Evolutionary conservation across 208 protist species (phyloP).

Genomic region (Leptomonas seymouri): DNA sequence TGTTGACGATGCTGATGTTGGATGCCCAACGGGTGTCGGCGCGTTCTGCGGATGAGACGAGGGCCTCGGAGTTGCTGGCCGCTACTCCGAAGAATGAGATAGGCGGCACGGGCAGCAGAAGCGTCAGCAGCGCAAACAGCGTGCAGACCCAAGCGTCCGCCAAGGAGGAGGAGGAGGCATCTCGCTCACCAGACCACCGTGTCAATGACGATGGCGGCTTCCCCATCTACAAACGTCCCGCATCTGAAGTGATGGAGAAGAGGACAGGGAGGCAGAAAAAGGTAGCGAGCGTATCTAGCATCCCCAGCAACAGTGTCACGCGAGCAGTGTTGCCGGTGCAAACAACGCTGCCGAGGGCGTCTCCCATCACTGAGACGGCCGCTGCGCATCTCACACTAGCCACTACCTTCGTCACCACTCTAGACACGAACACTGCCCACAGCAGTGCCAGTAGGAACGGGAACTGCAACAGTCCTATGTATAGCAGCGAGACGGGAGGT

Average conservation of each 20-base stretch:
- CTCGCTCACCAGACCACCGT: constrained; percentile 1
- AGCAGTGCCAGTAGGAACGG: neutral
- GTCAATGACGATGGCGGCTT: constrained; percentile 1
- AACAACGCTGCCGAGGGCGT: neutral
- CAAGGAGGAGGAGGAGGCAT: constrained; percentile 4
- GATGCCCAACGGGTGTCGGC: constrained; percentile 2
- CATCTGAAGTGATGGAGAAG: neutral
- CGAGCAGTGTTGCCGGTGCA: neutral
- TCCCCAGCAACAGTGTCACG: constrained; percentile 7
- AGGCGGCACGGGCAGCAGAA: neutral
- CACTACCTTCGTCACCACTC: neutral
- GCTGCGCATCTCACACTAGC: neutral
- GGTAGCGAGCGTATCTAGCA: neutral
- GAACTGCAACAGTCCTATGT: neutral
- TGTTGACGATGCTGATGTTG: constrained; percentile 13
- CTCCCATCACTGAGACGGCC: neutral
- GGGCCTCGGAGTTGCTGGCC: neutral
- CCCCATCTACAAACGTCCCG: neutral
- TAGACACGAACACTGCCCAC: constrained; percentile 5
- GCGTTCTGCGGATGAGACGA: neutral
- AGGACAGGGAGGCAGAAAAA: neutral
- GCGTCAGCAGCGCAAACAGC: neutral
- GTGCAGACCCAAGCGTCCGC: neutral
- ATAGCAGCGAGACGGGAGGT: no score
- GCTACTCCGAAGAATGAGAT: neutral